Evolutionary conservation across 345 rosid species (phyloP), one percentile per base, ranked within the genome.

Genomic region (Pistacia integerrima): DNA sequence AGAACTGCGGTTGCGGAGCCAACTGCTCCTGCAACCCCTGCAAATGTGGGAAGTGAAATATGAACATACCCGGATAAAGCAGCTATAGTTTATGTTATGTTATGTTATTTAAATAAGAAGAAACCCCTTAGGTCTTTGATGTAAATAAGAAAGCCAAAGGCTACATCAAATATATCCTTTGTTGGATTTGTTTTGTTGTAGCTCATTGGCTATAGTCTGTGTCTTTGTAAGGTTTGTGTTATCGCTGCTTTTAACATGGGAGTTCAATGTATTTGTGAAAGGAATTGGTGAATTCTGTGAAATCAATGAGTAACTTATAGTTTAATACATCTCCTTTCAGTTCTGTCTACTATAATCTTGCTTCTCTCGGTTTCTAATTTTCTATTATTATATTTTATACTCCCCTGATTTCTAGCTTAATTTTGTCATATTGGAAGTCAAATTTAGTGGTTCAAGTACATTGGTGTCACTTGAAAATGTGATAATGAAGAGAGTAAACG

Each of bases 1-100:
- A 83, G 82, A 68, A 79, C 35, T 93, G 98, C 84, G 89, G 84
- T 80, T 93, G 98, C 20, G 97, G 98, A 79, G 79, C 92, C 56
- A 89, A 44, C 94, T 91, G 97, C 85, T 63, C 56, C 44, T 93
- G 97, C 60, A 85, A 86, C 56, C 81, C 79, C 49, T 88, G 86
- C 81, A 76, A 54, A 54, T 54, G 57, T 16, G 57, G 57, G n/a
- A 54, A 54, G 18, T 54, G 57, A 54, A 54, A 54, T 17, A 16
- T 5, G 17, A 5, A 16, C 57, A 54, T 17, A 16, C 57, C 18
- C 5, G 16, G 28, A 11, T 33, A 60, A 81, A 59, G 78, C 74
- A 73, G 83, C 76, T 33, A 17, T 28, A 7, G 1, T 3, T 2
- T 11, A 2, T 54, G 4, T 2, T 13, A 36, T 14, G 9, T 16